A percentile compares a stretch with the other conserved stretches of the same genome.
These are phyloP conservation scores for Zymoseptoria pseudotritici DNA, from an alignment of 2,329 filamentous ascomycete genomes.

Conservation along the genomic window DNA sequence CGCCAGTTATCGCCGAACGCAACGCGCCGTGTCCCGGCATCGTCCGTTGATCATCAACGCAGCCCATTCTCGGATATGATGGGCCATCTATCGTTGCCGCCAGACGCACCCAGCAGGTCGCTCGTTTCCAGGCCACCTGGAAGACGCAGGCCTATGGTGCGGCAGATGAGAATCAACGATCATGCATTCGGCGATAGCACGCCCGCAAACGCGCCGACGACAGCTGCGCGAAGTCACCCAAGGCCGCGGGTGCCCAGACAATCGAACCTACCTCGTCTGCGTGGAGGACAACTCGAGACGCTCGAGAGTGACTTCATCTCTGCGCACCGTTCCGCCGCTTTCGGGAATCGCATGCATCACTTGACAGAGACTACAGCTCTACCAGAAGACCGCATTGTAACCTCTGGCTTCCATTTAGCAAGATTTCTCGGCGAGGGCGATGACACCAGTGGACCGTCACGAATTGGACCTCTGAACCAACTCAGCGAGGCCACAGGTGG, in stretches of 20 bases:
- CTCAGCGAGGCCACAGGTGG: conserved; percentile 1
- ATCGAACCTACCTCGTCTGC: conserved; percentile 7
- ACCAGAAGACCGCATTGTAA: conserved; percentile 4
- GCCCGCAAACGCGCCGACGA: background rate
- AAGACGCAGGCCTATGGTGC: background rate
- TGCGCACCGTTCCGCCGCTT: conserved; percentile 32
- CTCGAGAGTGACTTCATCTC: conserved; percentile 33
- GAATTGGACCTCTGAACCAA: background rate
- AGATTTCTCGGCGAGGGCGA: conserved; percentile 11
- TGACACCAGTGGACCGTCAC: background rate
- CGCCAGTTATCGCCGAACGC: background rate
- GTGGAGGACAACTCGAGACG: conserved; percentile 37
- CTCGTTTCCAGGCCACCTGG: background rate
- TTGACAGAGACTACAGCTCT: conserved; percentile 22
- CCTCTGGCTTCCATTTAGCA: conserved; percentile 25
- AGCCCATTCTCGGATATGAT: background rate
- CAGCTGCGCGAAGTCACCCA: background rate
- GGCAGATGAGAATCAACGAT: background rate
- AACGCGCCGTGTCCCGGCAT: background rate
- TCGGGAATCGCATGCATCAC: conserved; percentile 26
- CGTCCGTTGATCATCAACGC: background rate
- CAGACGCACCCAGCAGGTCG: background rate
- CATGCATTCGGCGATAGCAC: background rate
- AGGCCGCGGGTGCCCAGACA: background rate
- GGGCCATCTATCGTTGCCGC: background rate